Conservation (phyloP, 2,329 filamentous ascomycete genomes). For the Verticillium klebahnii region DNA sequence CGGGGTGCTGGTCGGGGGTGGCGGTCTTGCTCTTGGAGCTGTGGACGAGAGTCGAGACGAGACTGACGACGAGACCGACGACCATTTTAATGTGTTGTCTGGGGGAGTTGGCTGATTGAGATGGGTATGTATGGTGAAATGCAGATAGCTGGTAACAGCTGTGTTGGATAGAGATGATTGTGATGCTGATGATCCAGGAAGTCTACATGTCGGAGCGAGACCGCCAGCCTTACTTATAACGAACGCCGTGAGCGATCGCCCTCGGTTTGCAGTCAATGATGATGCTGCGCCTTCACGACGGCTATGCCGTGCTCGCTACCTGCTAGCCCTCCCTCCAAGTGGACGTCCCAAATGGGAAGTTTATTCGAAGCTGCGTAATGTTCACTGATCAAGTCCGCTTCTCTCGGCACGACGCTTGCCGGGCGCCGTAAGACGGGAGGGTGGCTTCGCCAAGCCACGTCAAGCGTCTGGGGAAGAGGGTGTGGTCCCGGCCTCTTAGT, state of each 20-base stretch:
- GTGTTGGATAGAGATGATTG: neutral
- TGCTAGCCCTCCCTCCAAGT: neutral
- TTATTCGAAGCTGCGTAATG: neutral
- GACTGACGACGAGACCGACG: slow-evolving; percentile 13
- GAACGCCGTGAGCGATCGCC: neutral
- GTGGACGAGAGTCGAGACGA: slow-evolving; percentile 12
- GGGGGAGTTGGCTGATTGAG: no score
- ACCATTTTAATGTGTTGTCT: neutral
- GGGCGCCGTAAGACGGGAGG: neutral
- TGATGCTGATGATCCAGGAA: neutral
- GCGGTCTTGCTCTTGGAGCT: slow-evolving; percentile 10
- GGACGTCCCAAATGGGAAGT: neutral
- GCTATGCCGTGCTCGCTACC: neutral
- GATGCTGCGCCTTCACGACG: neutral
- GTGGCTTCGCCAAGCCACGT: neutral
- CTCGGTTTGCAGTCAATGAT: neutral
- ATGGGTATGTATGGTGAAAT: neutral
- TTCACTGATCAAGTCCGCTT: neutral
- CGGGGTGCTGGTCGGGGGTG: slow-evolving; percentile 3
- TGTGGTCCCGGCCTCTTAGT: neutral
- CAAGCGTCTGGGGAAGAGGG: neutral
- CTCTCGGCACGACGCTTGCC: neutral
- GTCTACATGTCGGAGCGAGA: neutral
- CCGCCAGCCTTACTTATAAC: neutral
- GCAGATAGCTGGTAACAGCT: neutral